These are phyloP conservation scores for Albifimbria verrucaria DNA, from an alignment of 2,329 filamentous ascomycete genomes.

Conservation along the genomic window DNA sequence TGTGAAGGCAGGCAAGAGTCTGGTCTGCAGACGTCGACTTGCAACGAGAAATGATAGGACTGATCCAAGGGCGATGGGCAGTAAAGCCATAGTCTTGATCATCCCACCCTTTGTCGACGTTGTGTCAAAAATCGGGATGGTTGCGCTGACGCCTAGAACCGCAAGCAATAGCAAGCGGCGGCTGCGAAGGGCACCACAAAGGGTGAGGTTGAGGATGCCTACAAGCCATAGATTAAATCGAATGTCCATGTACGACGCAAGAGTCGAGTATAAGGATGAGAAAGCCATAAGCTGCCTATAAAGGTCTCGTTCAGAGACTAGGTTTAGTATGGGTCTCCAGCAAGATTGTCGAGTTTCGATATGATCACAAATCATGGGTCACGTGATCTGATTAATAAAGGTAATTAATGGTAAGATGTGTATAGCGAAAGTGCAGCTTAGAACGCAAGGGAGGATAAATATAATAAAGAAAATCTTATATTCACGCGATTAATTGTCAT, in stretches of 20 bases:
- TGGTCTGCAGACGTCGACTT: background rate
- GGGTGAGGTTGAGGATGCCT: constrained; percentile 3
- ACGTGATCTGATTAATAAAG: too few species aligned
- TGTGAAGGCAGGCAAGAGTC: constrained; percentile 4
- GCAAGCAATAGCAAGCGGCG: constrained; percentile 5
- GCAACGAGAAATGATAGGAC: constrained; percentile 5
- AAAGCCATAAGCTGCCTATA: constrained; percentile 36
- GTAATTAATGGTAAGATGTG: too few species aligned
- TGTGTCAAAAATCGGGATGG: constrained; percentile 4
- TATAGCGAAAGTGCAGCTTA: too few species aligned
- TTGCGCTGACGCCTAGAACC: constrained; percentile 1
- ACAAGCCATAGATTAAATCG: constrained; percentile 7
- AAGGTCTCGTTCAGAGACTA: background rate
- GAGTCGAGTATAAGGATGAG: background rate
- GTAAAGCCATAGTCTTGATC: constrained; percentile 1
- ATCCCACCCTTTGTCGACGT: constrained; percentile 2
- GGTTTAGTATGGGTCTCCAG: background rate
- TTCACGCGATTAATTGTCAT: too few species aligned
- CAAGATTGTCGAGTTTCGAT: too few species aligned
- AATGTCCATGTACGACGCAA: constrained; percentile 6
- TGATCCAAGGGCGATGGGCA: constrained; percentile 7
- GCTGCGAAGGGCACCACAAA: constrained; percentile 2
- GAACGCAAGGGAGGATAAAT: too few species aligned
- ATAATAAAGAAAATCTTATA: too few species aligned
- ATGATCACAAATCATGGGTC: too few species aligned